Base-by-base conservation (phyloP, 768 basidiomycete genomes). In the Podaxis sp. region DNA sequence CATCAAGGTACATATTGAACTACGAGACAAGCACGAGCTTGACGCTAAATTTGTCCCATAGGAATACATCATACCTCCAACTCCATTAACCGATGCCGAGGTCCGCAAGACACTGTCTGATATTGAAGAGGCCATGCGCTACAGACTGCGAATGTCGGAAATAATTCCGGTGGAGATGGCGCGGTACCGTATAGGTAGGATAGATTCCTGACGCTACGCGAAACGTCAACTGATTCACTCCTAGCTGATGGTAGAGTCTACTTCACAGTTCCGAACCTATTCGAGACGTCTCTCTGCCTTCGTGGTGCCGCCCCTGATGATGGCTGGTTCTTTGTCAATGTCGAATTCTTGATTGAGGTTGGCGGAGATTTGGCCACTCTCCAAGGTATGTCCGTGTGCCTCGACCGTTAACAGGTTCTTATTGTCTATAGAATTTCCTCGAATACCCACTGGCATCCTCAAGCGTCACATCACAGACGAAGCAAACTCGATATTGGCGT, bases 281-380 rank as follows among this genome's bases (percentile, higher is more conserved):
- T 94, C 71, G 85, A 89, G 70, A 83, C 84, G 6, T 88, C 89
- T 2, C 73, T 94, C 30, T 93, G 86, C 67, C 80, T 95, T 59
- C 83, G 83, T 58, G 93, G 92, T 22, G 88, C 84, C 20, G 82
- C 85, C 64, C 76, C 78, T 64, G 78, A 83, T 51, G 90, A 92
- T 64, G 87, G 88, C 1, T 97, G 95, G 95, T 95, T 95, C 74
- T 89, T 93, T 65, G 87, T 91, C 22, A 77, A 84, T 62, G 88
- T 90, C 0, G 87, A 89, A 68, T 93, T 94, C 68, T 76, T 89
- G 30, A 84, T 93, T 49, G 86, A 76, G 36, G 81, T 92, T 5
- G 87, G 88, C 15, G 91, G 91, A 12, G 91, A 91, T 70, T 76
- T 85, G 44, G 89, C 88, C 38, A 85, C 85, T 12, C 76, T 87